Percentiles rank a stretch among this genome's conserved stretches.
Conservation (phyloP, 225 moss, liverwort and hornwort species). For the Climacium dendroides region DNA sequence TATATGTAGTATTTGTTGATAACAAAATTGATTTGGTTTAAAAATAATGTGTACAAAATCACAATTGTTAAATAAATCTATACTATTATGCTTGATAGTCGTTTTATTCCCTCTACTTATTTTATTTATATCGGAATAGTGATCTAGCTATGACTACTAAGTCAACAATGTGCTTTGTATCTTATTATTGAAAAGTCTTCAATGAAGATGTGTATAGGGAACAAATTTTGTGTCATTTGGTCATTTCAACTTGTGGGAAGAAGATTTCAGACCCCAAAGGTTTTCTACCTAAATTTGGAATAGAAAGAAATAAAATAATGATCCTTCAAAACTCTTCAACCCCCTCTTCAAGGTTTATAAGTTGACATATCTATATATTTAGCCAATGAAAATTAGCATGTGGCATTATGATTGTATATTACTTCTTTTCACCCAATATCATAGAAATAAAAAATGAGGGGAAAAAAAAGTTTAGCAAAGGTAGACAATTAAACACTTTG, state of each 20-base stretch:
- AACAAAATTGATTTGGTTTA: background rate
- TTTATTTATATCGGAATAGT: background rate
- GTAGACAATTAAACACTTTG: background rate
- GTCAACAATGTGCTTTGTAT: background rate
- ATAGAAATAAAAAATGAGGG: background rate
- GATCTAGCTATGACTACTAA: background rate
- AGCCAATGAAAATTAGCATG: background rate
- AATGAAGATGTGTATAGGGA: background rate
- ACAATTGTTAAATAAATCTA: no score
- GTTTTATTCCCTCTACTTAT: background rate
- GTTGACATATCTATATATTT: background rate
- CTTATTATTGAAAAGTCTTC: accelerated
- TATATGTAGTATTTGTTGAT: background rate
- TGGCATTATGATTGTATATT: background rate
- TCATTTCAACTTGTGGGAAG: no score
- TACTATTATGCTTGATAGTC: background rate
- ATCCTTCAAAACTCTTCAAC: background rate
- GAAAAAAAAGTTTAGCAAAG: background rate
- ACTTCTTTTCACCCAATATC: no score
- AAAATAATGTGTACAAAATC: background rate
- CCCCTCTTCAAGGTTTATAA: background rate
- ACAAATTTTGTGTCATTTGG: no score
- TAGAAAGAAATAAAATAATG: no score
- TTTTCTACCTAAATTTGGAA: no score
- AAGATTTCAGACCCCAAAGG: no score